A percentile compares a stretch with the other conserved stretches of the same genome.
Evolutionary conservation across 2,329 filamentous ascomycete genomes (phyloP).

Genomic region (Botrytis deweyae): DNA sequence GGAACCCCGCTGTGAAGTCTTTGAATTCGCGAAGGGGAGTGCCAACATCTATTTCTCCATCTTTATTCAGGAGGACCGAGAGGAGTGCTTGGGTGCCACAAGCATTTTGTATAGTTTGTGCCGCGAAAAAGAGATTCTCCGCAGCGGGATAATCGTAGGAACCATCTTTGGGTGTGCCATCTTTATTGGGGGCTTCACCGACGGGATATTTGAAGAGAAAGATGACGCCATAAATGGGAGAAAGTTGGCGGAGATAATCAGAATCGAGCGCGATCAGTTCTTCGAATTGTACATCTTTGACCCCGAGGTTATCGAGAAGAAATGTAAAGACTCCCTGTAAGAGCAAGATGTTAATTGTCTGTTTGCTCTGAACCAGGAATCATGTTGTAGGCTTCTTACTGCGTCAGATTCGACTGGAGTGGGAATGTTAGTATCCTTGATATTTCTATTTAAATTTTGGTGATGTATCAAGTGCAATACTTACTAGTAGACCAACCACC

Average conservation of each 20-base stretch:
- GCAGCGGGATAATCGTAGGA: constrained; percentile 73
- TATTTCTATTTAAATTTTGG: constrained; percentile 25
- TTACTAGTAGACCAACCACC: constrained; percentile 91
- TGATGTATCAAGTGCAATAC: constrained; percentile 34
- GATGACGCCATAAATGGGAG: constrained; percentile 89
- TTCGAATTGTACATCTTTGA: constrained; percentile 93
- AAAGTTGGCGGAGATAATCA: constrained; percentile 66
- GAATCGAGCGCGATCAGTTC: constrained; percentile 89
- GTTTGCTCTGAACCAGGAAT: neutral
- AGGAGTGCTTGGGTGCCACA: constrained; percentile 95
- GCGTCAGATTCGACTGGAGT: constrained; percentile 82
- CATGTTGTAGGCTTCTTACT: constrained; percentile 51
- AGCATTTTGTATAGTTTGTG: constrained; percentile 97
- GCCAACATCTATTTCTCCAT: constrained; percentile 60
- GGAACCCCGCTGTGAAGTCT: constrained; percentile 69
- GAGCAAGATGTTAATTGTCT: constrained; percentile 28
- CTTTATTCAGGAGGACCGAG: constrained; percentile 86
- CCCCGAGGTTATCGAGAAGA: constrained; percentile 87
- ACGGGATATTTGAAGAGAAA: constrained; percentile 98
- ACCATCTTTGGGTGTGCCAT: constrained; percentile 70
- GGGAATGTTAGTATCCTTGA: constrained; percentile 25
- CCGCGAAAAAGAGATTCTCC: constrained; percentile 85
- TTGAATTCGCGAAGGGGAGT: constrained; percentile 63
- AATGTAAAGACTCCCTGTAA: constrained; percentile 88
- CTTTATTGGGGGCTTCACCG: constrained; percentile 59